Percentiles rank a stretch among this genome's conserved stretches.
These are phyloP conservation scores for Periconia macrospinosa DNA, from an alignment of 2,329 filamentous ascomycete genomes.

Conservation along the genomic window DNA sequence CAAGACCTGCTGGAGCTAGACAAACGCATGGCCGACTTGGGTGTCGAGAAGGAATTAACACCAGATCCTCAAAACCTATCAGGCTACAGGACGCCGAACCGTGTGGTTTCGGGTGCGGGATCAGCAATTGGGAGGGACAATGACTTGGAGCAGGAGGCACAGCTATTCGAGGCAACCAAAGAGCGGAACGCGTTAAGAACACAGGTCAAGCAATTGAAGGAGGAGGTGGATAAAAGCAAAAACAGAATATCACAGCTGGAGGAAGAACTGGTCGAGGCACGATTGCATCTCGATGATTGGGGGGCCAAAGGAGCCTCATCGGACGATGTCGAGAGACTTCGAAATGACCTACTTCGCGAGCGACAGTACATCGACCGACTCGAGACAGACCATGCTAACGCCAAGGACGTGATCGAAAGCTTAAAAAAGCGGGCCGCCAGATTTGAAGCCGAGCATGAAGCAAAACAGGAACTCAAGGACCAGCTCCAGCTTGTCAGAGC, in stretches of 20 bases:
- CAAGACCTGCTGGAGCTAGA: constrained; percentile 43
- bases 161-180: constrained; percentile 52
- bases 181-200: constrained; percentile 48
- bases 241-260: constrained; percentile 49
- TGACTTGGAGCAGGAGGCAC: constrained; percentile 53
- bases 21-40: constrained; percentile 37
- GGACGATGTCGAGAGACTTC: constrained; percentile 49
- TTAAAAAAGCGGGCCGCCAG: constrained; percentile 51
- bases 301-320: constrained; percentile 42
- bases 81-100: constrained; percentile 36
- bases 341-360: constrained; percentile 48
- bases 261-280: constrained; percentile 52
- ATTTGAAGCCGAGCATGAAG: constrained; percentile 45
- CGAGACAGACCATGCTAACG: constrained; percentile 49
- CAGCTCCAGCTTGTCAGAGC: constrained; percentile 53
- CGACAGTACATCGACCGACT: constrained; percentile 54
- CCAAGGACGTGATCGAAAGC: constrained; percentile 48
- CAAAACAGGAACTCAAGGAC: constrained; percentile 53
- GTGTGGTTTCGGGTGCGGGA: constrained; percentile 30
- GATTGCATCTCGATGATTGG: constrained; percentile 47
- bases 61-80: constrained; percentile 31
- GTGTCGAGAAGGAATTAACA: constrained; percentile 39
- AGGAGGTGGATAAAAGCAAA: constrained; percentile 46
- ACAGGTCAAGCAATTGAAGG: constrained; percentile 43
- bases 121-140: constrained; percentile 43